Evolutionary conservation across 768 basidiomycete genomes (phyloP).

Genomic region (Dacryopinax spathularia): DNA sequence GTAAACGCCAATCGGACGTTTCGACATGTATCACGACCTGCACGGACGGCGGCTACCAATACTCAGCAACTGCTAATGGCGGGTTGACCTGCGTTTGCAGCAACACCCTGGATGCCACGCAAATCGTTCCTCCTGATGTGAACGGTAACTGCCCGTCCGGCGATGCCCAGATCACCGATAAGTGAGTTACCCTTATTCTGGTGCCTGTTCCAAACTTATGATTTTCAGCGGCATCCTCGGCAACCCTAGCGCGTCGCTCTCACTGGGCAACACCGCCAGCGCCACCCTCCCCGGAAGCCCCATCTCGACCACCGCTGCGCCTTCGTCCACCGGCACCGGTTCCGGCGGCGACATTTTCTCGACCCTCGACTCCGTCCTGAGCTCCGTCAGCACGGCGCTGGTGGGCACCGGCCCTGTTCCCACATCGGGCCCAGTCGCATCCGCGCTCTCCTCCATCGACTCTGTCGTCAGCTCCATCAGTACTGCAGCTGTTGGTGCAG

Average conservation of each 20-base stretch:
- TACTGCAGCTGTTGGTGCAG: background rate
- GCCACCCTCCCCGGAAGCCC: background rate
- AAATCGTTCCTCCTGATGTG: background rate
- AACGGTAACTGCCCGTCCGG: background rate
- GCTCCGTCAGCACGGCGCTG: background rate
- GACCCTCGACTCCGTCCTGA: background rate
- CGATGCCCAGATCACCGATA: background rate
- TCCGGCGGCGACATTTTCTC: background rate
- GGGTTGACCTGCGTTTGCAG: background rate
- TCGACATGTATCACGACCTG: background rate
- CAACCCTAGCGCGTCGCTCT: no score
- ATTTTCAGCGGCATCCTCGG: background rate
- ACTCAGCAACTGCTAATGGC: background rate
- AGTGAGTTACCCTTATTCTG: background rate
- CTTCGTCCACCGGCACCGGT: background rate
- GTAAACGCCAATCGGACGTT: background rate
- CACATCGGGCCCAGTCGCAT: background rate
- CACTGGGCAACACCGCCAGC: background rate
- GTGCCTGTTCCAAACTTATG: background rate
- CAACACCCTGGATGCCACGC: background rate
- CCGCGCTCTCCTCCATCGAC: background rate
- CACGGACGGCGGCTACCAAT: background rate
- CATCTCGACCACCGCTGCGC: background rate
- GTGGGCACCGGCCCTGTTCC: background rate
- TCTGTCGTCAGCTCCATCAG: conserved; percentile 2